Evolutionary conservation across 2,329 filamentous ascomycete genomes (phyloP).

Genomic region (Alternaria brassicicola): DNA sequence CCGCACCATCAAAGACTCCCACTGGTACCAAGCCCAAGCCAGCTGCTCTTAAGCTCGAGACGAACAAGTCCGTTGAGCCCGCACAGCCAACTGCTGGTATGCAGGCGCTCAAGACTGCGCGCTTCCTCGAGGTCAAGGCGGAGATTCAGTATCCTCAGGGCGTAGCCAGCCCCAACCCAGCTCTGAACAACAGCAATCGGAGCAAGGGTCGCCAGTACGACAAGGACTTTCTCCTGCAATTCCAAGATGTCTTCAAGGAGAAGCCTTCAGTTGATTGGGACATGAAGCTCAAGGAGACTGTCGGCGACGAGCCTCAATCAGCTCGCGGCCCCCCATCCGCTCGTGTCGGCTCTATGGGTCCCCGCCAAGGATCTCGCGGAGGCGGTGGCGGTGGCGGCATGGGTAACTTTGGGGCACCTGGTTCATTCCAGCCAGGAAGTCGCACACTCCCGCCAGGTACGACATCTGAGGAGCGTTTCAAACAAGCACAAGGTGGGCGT

Average conservation of each 20-base stretch:
- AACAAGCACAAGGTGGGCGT: constrained; percentile 31
- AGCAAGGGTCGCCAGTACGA: constrained; percentile 91
- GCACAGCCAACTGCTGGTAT: constrained; percentile 92
- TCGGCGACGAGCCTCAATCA: constrained; percentile 78
- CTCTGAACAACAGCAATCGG: constrained; percentile 84
- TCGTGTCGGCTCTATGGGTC: constrained; percentile 59
- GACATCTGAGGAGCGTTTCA: constrained; percentile 77
- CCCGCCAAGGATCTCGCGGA: constrained; percentile 55
- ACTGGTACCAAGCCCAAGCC: constrained; percentile 77
- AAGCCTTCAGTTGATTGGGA: constrained; percentile 96
- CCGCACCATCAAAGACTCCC: constrained; percentile 44
- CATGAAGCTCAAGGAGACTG: constrained; percentile 79
- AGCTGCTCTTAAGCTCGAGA: constrained; percentile 84
- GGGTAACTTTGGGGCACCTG: constrained; percentile 67
- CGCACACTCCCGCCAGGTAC: constrained; percentile 74
- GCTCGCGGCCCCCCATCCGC: constrained; percentile 66
- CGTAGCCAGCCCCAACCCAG: constrained; percentile 80
- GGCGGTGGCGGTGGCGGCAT: constrained; percentile 57
- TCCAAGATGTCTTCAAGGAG: constrained; percentile 94
- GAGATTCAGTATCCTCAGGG: constrained; percentile 81
- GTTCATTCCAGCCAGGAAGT: constrained; percentile 40
- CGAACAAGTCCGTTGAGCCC: constrained; percentile 84
- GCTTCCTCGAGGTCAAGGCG: constrained; percentile 80
- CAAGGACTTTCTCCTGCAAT: constrained; percentile 92
- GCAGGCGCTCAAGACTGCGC: constrained; percentile 88